Conservation (phyloP, 495 filamentous ascomycete genomes). For the Evernia prunastri region DNA sequence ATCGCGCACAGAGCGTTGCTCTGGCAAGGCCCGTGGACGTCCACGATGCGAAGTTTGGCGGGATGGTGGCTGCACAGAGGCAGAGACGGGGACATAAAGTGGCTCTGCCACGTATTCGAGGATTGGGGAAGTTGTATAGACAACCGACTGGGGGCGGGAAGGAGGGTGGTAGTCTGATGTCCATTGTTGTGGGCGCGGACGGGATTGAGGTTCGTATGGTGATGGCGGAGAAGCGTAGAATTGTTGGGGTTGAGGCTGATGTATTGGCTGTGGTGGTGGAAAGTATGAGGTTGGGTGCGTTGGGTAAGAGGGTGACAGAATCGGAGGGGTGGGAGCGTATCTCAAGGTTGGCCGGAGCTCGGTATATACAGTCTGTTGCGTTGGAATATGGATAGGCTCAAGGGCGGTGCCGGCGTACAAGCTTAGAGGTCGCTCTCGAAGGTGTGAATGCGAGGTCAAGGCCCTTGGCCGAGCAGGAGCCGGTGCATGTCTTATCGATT, state of each 20-base stretch:
- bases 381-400: slow-evolving; percentile 32
- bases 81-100: slow-evolving; percentile 1
- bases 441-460: slow-evolving; percentile 17
- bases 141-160: slow-evolving; percentile 20
- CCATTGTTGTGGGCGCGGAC: slow-evolving; percentile 23
- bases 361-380: slow-evolving; percentile 7
- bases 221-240: slow-evolving; percentile 13
- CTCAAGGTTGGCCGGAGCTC: slow-evolving; percentile 14
- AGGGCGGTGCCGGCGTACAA: slow-evolving; percentile 31
- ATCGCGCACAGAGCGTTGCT: slow-evolving; percentile 28
- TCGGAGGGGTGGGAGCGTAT: slow-evolving; percentile 13
- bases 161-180: slow-evolving; percentile 14
- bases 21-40: slow-evolving; percentile 22
- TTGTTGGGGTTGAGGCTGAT: slow-evolving; percentile 16
- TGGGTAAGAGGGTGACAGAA: slow-evolving; percentile 23
- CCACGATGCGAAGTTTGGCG: slow-evolving; percentile 19
- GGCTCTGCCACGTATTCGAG: slow-evolving; percentile 21
- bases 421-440: slow-evolving; percentile 37
- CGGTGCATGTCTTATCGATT: slow-evolving; percentile 12
- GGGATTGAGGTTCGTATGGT: slow-evolving; percentile 30
- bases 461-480: slow-evolving; percentile 17
- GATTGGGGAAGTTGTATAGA: slow-evolving; percentile 20
- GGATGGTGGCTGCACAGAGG: slow-evolving; percentile 15
- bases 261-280: slow-evolving; percentile 20
- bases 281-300: slow-evolving; percentile 31